Percentiles rank a stretch among this genome's conserved stretches.
Conservation (phyloP, 352 stramenopile genomes). For the Phytophthora kernoviae region DNA sequence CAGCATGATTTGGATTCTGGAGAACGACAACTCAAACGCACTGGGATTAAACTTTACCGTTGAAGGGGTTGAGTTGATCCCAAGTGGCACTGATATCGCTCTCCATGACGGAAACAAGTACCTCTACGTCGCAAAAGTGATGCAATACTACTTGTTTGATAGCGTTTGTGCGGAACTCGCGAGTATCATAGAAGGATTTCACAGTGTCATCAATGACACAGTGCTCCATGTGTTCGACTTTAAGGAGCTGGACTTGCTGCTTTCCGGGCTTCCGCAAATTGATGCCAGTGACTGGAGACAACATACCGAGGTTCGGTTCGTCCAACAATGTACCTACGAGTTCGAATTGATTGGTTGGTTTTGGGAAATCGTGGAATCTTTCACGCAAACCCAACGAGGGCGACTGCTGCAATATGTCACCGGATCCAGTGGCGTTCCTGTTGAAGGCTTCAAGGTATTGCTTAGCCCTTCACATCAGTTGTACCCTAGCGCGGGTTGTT, state of each 20-base stretch:
- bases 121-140: conserved; percentile 91
- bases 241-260: conserved; percentile 93
- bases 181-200: conserved; percentile 87
- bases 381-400: conserved; percentile 63
- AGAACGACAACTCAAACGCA: conserved; percentile 54
- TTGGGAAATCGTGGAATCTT: conserved; percentile 71
- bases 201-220: conserved; percentile 95
- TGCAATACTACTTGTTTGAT: conserved; percentile 96
- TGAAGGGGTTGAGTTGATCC: conserved; percentile 63
- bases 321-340: conserved; percentile 40
- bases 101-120: conserved; percentile 96
- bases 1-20: conserved; percentile 68
- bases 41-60: conserved; percentile 73
- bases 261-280: conserved; percentile 78
- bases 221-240: conserved; percentile 98
- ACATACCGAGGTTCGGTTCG: conserved; percentile 68
- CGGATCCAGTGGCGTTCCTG: conserved; percentile 77
- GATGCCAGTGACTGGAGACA: conserved; percentile 88
- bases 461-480: neutral
- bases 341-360: conserved; percentile 74
- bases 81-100: conserved; percentile 49
- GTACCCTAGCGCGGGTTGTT: neutral
- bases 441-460: conserved; percentile 75
- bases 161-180: conserved; percentile 90
- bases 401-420: conserved; percentile 87